phyloP scores from a whole-genome alignment of 2,329 filamentous ascomycete genomes.

The Plectosphaerella plurivora region DNA sequence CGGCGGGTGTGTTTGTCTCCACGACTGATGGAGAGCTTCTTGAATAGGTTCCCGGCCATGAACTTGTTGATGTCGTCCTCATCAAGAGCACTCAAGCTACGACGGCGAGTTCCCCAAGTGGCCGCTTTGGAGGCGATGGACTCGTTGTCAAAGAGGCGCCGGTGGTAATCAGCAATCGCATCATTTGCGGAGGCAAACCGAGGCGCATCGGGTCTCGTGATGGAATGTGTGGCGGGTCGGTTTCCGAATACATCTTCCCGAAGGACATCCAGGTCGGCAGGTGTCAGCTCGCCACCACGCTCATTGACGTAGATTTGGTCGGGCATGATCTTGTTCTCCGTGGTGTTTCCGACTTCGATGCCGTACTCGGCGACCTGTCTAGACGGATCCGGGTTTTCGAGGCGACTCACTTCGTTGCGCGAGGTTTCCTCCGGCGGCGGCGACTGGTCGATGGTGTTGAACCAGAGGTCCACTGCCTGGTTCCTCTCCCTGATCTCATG shows the following conservation, averaged over 20 bases:
- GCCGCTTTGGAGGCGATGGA: slow-evolving; percentile 60
- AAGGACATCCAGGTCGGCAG: slow-evolving; percentile 46
- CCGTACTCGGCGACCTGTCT: slow-evolving; percentile 18
- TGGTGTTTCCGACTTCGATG: slow-evolving; percentile 40
- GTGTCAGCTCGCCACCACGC: slow-evolving; percentile 34
- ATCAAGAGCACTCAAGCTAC: slow-evolving; percentile 56
- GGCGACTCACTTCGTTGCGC: slow-evolving; percentile 13
- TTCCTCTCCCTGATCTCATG: slow-evolving; percentile 43
- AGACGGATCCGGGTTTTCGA: slow-evolving; percentile 23
- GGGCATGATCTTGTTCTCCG: slow-evolving; percentile 43
- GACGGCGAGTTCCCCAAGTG: slow-evolving; percentile 66
- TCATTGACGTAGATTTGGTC: slow-evolving; percentile 46
- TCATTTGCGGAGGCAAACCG: slow-evolving; percentile 41
- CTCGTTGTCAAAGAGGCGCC: slow-evolving; percentile 48
- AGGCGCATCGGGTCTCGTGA: slow-evolving; percentile 25
- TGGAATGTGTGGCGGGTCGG: slow-evolving; percentile 40
- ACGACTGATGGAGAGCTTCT: slow-evolving; percentile 53
- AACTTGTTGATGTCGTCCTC: slow-evolving; percentile 47
- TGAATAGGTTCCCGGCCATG: slow-evolving; percentile 57
- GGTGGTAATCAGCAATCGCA: slow-evolving; percentile 49
- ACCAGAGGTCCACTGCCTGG: slow-evolving; percentile 41
- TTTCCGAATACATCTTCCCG: slow-evolving; percentile 23
- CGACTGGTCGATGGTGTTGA: slow-evolving; percentile 17
- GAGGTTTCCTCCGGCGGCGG: slow-evolving; percentile 2
- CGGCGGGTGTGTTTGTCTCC: slow-evolving; percentile 33